These are phyloP conservation scores for Anisodus acutangulus DNA, from an alignment of 257 asterid species.

Conservation along the genomic window DNA sequence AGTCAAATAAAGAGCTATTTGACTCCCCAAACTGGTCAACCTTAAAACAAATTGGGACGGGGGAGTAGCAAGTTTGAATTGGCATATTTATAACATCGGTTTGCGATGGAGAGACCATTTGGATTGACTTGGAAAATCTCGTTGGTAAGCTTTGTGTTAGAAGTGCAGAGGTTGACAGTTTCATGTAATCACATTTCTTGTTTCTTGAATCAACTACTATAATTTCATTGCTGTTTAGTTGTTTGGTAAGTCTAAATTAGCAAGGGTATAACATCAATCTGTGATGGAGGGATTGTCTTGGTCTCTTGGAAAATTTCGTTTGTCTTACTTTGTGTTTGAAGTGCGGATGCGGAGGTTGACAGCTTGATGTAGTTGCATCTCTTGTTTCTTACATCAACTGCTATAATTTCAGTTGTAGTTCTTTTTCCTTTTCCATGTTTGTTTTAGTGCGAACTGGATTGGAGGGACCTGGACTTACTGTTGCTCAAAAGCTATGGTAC, in stretches of 20 bases:
- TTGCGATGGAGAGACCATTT: neutral
- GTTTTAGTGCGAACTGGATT: conserved; percentile 34
- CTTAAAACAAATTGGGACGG: too few relatives aligned
- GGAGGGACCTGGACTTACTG: conserved; percentile 58
- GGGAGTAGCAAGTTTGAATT: neutral
- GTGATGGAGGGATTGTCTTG: neutral
- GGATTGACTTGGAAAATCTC: neutral
- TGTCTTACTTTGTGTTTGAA: conserved; percentile 20
- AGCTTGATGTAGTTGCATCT: neutral
- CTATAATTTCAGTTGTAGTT: conserved; percentile 17
- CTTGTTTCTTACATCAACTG: neutral
- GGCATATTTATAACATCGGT: neutral
- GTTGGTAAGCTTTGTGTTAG: conserved; percentile 22
- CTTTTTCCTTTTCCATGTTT: conserved; percentile 14
- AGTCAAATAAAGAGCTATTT: too few relatives aligned
- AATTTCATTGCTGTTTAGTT: conserved; percentile 14
- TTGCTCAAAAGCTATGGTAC: conserved; percentile 91
- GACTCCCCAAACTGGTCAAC: too few relatives aligned
- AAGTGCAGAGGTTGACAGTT: neutral
- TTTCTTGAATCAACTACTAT: neutral
- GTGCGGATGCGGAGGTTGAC: neutral
- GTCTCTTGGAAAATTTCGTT: neutral
- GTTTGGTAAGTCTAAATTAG: conserved; percentile 1
- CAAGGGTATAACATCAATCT: neutral
- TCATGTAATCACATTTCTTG: neutral